Evolutionary conservation across 345 rosid genomes (phyloP).

Genomic region (Brassica juncea): DNA sequence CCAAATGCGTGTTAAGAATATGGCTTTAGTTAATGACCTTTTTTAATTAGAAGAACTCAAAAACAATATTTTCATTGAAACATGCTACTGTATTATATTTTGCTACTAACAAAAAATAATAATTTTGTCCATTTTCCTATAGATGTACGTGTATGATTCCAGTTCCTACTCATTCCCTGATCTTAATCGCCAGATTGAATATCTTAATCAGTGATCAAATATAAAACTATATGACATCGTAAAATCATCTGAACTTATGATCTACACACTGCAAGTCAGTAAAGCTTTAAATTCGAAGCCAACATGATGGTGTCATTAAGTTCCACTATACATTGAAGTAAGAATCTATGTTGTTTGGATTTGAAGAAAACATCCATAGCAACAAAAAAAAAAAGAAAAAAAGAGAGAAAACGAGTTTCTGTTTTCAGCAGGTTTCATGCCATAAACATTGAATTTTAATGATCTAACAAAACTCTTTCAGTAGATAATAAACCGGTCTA

Average conservation of each 20-base stretch:
- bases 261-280: background rate
- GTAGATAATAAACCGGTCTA: background rate
- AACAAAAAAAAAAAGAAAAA: background rate
- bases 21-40: background rate
- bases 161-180: background rate
- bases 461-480: background rate
- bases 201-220: background rate
- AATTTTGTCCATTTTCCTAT: background rate
- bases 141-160: background rate
- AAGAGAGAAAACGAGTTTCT: background rate
- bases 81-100: background rate
- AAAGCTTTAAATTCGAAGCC: background rate
- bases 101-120: background rate
- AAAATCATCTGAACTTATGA: background rate
- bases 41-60: background rate
- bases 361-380: background rate
- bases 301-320: conserved; percentile 15
- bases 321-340: conserved; percentile 10
- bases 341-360: conserved; percentile 26
- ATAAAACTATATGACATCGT: background rate
- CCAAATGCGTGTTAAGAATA: conserved; percentile 21
- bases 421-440: background rate
- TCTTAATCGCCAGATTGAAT: background rate
- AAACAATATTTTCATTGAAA: background rate
- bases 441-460: background rate